Percentiles rank a stretch among this genome's conserved stretches.
phyloP scores from a whole-genome alignment of 140 eudicot species.

The Bidens hawaiensis region DNA sequence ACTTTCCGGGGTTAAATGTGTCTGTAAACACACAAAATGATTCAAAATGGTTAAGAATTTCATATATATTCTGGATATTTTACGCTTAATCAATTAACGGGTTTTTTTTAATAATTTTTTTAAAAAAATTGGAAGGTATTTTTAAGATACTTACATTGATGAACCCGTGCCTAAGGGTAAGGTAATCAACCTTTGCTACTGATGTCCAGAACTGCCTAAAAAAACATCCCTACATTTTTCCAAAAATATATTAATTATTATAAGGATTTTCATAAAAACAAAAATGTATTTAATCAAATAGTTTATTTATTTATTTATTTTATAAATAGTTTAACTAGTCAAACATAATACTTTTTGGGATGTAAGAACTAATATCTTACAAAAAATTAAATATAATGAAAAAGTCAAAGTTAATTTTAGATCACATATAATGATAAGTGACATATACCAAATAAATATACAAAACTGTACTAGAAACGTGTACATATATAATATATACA shows the following conservation, averaged over 20 bases:
- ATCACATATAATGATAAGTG: neutral
- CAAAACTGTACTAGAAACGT: neutral
- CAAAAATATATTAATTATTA: neutral
- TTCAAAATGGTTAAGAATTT: neutral
- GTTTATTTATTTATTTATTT: neutral
- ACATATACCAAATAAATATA: neutral
- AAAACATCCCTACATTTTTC: slow-evolving; percentile 47
- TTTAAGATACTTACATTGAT: slow-evolving; percentile 30
- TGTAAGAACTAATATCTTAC: neutral
- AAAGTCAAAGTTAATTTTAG: neutral
- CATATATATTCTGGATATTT: neutral
- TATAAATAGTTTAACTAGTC: neutral
- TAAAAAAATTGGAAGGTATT: neutral
- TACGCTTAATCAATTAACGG: neutral
- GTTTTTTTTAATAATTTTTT: too few species aligned
- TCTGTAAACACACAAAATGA: slow-evolving; percentile 19
- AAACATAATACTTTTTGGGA: neutral
- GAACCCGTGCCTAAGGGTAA: slow-evolving; percentile 64
- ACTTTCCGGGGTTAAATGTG: slow-evolving; percentile 55
- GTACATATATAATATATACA: too few species aligned
- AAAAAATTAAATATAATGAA: too few species aligned
- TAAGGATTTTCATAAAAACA: neutral
- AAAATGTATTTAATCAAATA: slow-evolving; percentile 1
- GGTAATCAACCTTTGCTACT: slow-evolving; percentile 61
- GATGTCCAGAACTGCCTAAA: slow-evolving; percentile 55